Percentiles rank a stretch among this genome's conserved stretches.
These are phyloP conservation scores for Dicorynia guianensis DNA, from an alignment of 306 rosid species.

Conservation along the genomic window DNA sequence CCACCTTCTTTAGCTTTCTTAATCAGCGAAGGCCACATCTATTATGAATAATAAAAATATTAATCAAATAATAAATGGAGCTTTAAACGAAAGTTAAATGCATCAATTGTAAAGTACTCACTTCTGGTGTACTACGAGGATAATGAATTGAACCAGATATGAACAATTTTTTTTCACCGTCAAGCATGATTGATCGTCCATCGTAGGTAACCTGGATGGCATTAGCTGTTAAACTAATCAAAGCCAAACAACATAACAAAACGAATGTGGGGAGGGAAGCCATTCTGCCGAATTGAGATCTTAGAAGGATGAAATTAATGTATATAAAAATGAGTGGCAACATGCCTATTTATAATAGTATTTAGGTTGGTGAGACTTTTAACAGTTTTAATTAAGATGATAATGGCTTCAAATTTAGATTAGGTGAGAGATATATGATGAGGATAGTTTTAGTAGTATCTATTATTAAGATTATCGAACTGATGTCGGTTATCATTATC, in stretches of 20 bases:
- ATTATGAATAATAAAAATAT: neutral
- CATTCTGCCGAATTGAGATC: neutral
- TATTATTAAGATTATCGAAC: too few species aligned
- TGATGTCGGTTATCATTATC: too few species aligned
- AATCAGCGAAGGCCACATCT: constrained; percentile 63
- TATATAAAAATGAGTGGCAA: too few species aligned
- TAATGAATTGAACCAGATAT: constrained; percentile 56
- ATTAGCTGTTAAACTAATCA: neutral
- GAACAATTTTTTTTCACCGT: constrained; percentile 41
- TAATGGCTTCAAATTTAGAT: too few species aligned
- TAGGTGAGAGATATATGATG: too few species aligned
- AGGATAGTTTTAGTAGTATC: too few species aligned
- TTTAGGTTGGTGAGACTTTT: too few species aligned
- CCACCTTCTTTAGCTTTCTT: constrained; percentile 58
- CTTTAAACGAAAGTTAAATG: too few species aligned
- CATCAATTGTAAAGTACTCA: constrained; percentile 6
- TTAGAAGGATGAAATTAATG: too few species aligned
- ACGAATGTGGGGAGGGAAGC: neutral
- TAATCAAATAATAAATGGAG: too few species aligned
- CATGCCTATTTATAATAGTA: too few species aligned
- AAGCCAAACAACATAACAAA: constrained; percentile 10
- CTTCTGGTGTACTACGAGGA: constrained; percentile 50
- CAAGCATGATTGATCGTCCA: constrained; percentile 39
- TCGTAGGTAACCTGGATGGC: constrained; percentile 41
- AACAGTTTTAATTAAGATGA: too few species aligned